Evolutionary conservation across 495 filamentous ascomycete genomes (phyloP), one percentile per base, ranked within the genome.

Genomic region (Wilcoxina mikolae): DNA sequence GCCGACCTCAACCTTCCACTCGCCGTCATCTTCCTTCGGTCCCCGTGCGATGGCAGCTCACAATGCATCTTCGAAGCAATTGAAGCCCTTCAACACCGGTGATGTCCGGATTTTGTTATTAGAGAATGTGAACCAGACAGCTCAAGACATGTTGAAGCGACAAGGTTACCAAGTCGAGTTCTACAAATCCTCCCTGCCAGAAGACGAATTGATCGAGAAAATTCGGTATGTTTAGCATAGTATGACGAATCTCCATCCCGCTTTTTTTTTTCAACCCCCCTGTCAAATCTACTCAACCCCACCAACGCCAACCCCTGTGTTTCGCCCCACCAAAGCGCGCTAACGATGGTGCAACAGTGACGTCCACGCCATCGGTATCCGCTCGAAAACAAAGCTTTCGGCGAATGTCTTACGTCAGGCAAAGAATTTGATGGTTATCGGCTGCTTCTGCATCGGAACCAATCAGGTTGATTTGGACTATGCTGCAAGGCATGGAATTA

Each of bases 371-470:
- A 91, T 99, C 66, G 93, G 93, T 56, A 95, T 96, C 58, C 85
- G 93, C 57, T 96, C 93, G 25, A 96, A 99, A 73, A 99, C 93
- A 18, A 94, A 88, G 70, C 78, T 99, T 58, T 87, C 81, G 11
- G 83, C 82, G 49, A 82, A 81, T 57, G 85, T 99, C 29, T 71
- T 99, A 52, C 76, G 77, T 51, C 82, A 94, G 67, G 91, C 91
- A 35, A 88, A 87, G 71, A 90, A 94, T 65, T 78, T 99, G 27
- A 83, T 95, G 55, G 91, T 95, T 43, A 81, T 96, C 56, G 93
- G 93, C 41, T 96, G 93, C 71, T 99, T 99, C 76, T 99, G 93
- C 68, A 99, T 96, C 56, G 93, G 93, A 46, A 99, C 93, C 51
- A 95, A 96, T 74, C 93, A 96, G 67, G 93, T 99, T 49, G 87